Evolutionary conservation across 106 monocot genomes (phyloP).

Genomic region (Agapanthus africanus): DNA sequence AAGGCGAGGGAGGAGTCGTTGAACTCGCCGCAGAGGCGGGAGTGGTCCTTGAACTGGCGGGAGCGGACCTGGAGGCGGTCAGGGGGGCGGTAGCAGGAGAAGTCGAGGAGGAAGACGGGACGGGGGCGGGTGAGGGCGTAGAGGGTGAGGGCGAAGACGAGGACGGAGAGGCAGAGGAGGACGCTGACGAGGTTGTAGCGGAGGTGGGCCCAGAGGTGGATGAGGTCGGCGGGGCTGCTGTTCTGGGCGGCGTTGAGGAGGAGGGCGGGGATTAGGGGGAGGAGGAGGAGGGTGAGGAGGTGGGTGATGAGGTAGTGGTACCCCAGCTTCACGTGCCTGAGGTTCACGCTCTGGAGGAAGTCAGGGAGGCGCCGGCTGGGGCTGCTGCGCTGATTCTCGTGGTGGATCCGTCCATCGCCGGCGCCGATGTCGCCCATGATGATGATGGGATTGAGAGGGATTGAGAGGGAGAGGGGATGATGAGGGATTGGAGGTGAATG

Average conservation of each 20-base stretch:
- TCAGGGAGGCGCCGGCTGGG: conserved; percentile 40
- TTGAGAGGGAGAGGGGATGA: too few species aligned
- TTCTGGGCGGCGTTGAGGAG: conserved; percentile 34
- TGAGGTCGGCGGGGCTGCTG: conserved; percentile 38
- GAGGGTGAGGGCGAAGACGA: conserved; percentile 23
- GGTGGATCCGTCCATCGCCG: background rate
- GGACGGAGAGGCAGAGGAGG: conserved; percentile 12
- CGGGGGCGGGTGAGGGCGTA: conserved; percentile 34
- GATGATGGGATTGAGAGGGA: too few species aligned
- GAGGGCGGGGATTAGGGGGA: conserved; percentile 42
- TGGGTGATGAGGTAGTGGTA: conserved; percentile 73
- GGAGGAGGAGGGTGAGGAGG: conserved; percentile 38
- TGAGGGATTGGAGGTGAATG: too few species aligned
- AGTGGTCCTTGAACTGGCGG: conserved; percentile 28
- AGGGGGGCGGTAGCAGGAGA: conserved; percentile 30
- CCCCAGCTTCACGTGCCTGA: conserved; percentile 69
- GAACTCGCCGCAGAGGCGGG: conserved; percentile 28
- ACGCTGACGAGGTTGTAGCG: background rate
- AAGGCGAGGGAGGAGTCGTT: conserved; percentile 30
- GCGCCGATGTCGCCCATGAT: background rate
- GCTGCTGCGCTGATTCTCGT: background rate
- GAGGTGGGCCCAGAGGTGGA: conserved; percentile 1
- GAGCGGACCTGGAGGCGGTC: conserved; percentile 10
- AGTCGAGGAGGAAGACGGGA: conserved; percentile 29
- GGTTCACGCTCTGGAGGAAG: conserved; percentile 71